These are phyloP conservation scores for Camellia sinensis DNA, from an alignment of 148 eudicot genomes.

Conservation along the genomic window DNA sequence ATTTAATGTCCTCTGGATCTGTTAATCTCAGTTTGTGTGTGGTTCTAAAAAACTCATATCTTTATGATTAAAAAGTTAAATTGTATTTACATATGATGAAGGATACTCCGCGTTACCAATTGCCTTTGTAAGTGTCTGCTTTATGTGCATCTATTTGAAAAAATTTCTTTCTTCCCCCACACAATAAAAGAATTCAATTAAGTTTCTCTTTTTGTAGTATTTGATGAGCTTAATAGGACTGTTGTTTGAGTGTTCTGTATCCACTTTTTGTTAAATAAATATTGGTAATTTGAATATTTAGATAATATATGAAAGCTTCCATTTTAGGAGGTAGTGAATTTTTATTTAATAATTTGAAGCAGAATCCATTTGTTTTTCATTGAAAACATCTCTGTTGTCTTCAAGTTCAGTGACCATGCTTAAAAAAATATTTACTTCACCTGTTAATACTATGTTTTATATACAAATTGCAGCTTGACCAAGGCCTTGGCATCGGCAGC, in stretches of 20 bases:
- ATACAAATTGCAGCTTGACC: constrained; percentile 69
- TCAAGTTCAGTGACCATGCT: background rate
- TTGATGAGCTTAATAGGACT: background rate
- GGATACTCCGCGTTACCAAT: background rate
- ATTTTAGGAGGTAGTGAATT: background rate
- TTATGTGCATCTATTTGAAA: background rate
- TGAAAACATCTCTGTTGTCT: background rate
- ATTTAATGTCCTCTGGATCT: background rate
- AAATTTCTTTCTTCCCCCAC: background rate
- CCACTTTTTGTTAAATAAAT: background rate
- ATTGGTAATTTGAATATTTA: background rate
- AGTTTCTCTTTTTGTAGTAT: background rate
- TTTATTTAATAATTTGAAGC: background rate
- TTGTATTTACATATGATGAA: background rate
- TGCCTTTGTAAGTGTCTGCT: background rate
- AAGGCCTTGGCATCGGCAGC: constrained; percentile 93
- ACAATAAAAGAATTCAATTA: background rate
- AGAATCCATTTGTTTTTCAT: background rate
- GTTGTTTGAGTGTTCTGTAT: background rate
- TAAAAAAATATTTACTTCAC: background rate
- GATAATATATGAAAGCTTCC: background rate
- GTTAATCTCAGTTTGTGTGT: background rate
- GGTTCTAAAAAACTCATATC: background rate
- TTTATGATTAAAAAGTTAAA: background rate
- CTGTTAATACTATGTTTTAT: background rate